Evolutionary conservation across 768 basidiomycete species (phyloP).

Genomic region (Lactarius quietus): DNA sequence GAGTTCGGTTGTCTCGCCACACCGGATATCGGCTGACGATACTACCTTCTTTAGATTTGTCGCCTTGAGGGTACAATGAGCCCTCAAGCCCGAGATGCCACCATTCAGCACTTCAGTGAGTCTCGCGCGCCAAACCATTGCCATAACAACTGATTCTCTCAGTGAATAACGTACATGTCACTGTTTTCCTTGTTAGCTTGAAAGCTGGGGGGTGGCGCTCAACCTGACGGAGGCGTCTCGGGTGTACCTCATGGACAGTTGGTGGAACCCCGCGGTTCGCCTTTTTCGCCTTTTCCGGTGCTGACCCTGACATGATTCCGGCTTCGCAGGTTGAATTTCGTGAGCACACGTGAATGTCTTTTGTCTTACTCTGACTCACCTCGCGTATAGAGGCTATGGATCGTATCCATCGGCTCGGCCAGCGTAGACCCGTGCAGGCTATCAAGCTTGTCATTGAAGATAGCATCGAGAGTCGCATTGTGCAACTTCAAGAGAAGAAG

Average conservation of each 20-base stretch:
- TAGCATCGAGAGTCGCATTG: slow-evolving; percentile 92
- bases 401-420: slow-evolving; percentile 94
- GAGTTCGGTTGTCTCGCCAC: slow-evolving; percentile 28
- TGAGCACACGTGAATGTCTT: slow-evolving; percentile 39
- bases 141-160: background rate
- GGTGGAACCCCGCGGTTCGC: slow-evolving; percentile 95
- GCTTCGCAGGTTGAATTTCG: slow-evolving; percentile 65
- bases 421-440: slow-evolving; percentile 87
- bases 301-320: background rate
- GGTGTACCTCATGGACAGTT: slow-evolving; percentile 95
- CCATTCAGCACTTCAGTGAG: slow-evolving; percentile 91
- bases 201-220: slow-evolving; percentile 95
- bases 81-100: slow-evolving; percentile 92
- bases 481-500: slow-evolving; percentile 98
- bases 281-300: background rate
- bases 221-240: slow-evolving; percentile 90
- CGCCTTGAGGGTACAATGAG: slow-evolving; percentile 96
- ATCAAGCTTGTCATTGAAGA: slow-evolving; percentile 95
- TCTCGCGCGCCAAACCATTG: slow-evolving; percentile 17
- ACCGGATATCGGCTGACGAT: slow-evolving; percentile 15
- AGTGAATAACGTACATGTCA: slow-evolving; percentile 93
- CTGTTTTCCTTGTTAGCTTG: slow-evolving; percentile 94
- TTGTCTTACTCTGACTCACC: background rate
- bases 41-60: slow-evolving; percentile 57
- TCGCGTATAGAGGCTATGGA: slow-evolving; percentile 82